Base-by-base conservation (phyloP, 441 rosid genomes). In the Bruguiera hainesii region DNA sequence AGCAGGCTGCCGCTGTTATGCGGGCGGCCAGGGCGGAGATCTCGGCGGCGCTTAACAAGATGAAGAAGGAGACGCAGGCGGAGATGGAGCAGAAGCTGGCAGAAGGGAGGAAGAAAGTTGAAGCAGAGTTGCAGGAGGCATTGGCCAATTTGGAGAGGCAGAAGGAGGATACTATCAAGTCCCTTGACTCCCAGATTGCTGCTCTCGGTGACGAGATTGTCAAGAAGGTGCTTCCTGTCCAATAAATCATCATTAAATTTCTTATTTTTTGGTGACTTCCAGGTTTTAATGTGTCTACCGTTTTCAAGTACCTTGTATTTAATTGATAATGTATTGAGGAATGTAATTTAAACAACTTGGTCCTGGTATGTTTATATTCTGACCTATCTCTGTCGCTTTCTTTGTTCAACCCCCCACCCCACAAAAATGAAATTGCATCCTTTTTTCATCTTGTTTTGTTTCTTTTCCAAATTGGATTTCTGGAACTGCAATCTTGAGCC, bases 1-100 rank as follows among this genome's bases (percentile, higher is more conserved):
- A 89, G 49, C 87, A 94, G 73, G 98, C 89, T 0, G 86, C 83
- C 11, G 88, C 97, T 0, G 75, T 91, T 1, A 87, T 94, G 96
- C 81, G 79, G 64, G 98, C 97, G 0, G 91, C 97, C 11, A 82
- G 93, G 66, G 97, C 98, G 0, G 98, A 94, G 80, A 87, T 94
- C 37, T 72, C 99, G 16, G 96, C 94, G 15, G 91, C 96, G 0
- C 82, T 89, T 65, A 88, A 77, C 73, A 86, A 88, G 83, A 91
- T 87, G 97, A 88, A 89, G 92, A 85, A 89, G 80, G 98, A 94
- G 80, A 91, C 95, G 0, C 87, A 87, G 84, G 82, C 63, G 72
- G 97, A 88, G 66, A 78, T 94, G 35, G 97, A 91, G 63, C 67
- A 70, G 82, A 86, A 82, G 68, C 48, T 85, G 63, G 83, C 73